Base-by-base conservation (phyloP, 768 basidiomycete species). In the Austroboletus festivus region DNA sequence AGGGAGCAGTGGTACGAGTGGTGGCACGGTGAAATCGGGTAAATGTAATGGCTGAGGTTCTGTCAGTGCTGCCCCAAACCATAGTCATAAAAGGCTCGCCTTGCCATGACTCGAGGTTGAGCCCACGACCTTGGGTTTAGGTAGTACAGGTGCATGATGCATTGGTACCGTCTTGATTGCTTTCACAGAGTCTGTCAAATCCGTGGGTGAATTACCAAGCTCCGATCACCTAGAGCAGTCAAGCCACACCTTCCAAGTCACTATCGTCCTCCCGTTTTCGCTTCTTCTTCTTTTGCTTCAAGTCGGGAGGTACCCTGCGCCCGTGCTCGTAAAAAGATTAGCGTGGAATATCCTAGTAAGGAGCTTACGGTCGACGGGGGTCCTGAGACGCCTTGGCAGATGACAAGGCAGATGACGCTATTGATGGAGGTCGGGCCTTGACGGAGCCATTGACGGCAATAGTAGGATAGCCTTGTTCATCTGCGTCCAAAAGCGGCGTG, bases 201-300 rank as follows among this genome's bases (percentile, higher is more conserved):
- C 18, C 38, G 33, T 48, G 23, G 28, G 55, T 58, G 46, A 57
- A 53, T 24, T n/a, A 15, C 30, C 20, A 19, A 16, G 31, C 19
- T 19, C 10, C 8, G 39, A 50, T 47, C 10, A 46, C 6, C 34
- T 41, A 26, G 31, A 28, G 46, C 49, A 40, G 33, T 38, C 50
- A 54, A 64, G 44, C 66, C 80, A 81, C 79, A 62, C 73, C 73
- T 59, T 89, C 87, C 26, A 71, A 65, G 54, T 89, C 88, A 55
- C 84, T 86, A n/a, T 82, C 82, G 33, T 79, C 81, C 9, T 88
- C 87, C 47, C 85, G 79, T 76, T 86, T 89, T 67, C 89, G 86
- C 62, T 90, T 91, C 71, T 89, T 89, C 71, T 87, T 89, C 73
- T 86, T 88, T 69, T 80, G 86, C 73, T 84, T 86, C 23, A 73